Evolutionary conservation across 352 stramenopile genomes (phyloP).

Genomic region (Phytophthora rubi): DNA sequence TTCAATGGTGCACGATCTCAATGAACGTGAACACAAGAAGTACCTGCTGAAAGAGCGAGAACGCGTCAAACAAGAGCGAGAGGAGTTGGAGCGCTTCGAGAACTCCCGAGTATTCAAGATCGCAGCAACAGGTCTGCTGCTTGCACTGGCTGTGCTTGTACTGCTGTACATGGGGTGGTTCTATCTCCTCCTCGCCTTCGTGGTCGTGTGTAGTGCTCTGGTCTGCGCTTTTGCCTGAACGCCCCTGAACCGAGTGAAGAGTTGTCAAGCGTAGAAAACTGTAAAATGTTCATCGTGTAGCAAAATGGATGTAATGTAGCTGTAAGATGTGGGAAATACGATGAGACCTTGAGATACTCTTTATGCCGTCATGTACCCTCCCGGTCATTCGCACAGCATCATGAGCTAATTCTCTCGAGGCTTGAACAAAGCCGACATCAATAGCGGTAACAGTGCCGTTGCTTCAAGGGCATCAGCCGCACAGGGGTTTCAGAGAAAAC

Average conservation of each 20-base stretch:
- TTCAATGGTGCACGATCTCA: conserved; percentile 1
- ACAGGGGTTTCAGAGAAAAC: not conserved
- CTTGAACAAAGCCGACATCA: not conserved
- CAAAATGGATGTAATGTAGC: not conserved
- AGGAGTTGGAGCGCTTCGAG: conserved; percentile 1
- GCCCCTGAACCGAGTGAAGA: not conserved
- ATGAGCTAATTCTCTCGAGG: too few relatives aligned
- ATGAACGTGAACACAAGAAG: not conserved
- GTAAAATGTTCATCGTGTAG: not conserved
- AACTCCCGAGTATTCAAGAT: conserved; percentile 1
- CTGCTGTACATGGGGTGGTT: conserved; percentile 12
- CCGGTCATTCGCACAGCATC: too few relatives aligned
- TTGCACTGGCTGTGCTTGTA: not conserved
- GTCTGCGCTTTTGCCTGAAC: not conserved
- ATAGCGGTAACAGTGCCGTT: not conserved
- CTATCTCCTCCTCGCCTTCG: conserved; percentile 1
- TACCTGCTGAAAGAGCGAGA: not conserved
- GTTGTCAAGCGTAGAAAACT: not conserved
- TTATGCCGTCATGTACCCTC: too few relatives aligned
- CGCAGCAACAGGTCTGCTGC: not conserved
- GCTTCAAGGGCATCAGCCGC: not conserved
- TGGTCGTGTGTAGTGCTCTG: not conserved
- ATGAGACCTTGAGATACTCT: too few relatives aligned
- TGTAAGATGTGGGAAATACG: not conserved
- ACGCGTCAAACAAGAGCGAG: not conserved